These are phyloP conservation scores for Letharia lupina DNA, from an alignment of 495 filamentous ascomycete genomes.

Conservation along the genomic window DNA sequence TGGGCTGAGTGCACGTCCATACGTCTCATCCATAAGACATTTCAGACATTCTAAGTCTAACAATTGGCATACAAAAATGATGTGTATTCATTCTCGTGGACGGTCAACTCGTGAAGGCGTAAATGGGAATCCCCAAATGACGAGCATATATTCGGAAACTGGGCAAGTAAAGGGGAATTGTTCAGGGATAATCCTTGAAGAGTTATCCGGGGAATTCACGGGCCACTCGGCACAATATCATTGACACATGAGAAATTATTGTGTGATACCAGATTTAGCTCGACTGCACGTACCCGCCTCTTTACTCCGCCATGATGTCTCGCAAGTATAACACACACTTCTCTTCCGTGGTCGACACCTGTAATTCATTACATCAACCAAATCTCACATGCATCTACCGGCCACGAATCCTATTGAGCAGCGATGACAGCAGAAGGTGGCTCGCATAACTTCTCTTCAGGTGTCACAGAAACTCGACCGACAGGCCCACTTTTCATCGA, in stretches of 20 bases:
- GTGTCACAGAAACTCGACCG: background rate
- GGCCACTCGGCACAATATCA: background rate
- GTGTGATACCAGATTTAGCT: background rate
- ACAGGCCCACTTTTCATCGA: slow-evolving; percentile 35
- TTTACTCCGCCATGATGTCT: background rate
- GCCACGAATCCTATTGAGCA: background rate
- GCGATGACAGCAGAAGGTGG: background rate
- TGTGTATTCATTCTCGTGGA: no score
- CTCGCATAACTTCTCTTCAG: background rate
- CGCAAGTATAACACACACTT: background rate
- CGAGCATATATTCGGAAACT: no score
- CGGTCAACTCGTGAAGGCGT: no score
- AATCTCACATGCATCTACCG: background rate
- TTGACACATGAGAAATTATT: background rate
- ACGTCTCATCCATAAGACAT: no score
- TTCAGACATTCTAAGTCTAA: no score
- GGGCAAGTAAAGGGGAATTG: no score
- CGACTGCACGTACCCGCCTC: background rate
- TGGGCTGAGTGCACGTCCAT: no score
- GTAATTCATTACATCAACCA: background rate
- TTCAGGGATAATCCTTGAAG: no score
- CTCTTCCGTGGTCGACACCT: background rate
- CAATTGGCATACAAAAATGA: no score
- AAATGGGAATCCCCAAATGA: no score
- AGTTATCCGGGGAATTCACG: background rate